These are phyloP conservation scores for Blastosporella zonata DNA, from an alignment of 1,284 basidiomycete species.

Conservation along the genomic window DNA sequence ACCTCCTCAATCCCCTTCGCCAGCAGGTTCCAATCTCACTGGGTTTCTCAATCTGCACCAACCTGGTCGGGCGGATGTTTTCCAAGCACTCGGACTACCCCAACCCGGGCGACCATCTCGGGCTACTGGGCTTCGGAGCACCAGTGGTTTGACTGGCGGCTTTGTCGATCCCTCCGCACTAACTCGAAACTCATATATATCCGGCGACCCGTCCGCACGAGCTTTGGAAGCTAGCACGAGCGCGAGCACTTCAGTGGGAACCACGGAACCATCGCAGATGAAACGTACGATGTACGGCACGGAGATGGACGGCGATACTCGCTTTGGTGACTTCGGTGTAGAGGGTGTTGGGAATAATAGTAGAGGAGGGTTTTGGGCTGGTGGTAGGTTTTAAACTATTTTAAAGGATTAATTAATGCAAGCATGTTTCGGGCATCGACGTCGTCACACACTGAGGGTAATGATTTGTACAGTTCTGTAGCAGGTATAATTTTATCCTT, in stretches of 20 bases:
- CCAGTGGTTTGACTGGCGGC: slow-evolving; percentile 20
- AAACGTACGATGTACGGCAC: slow-evolving; percentile 79
- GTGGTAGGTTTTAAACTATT: slow-evolving; percentile 35
- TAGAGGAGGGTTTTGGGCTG: slow-evolving; percentile 53
- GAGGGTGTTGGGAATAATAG: slow-evolving; percentile 57
- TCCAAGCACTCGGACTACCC: slow-evolving; percentile 42
- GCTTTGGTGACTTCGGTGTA: slow-evolving; percentile 79
- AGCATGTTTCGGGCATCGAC: too few species aligned
- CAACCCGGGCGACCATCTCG: slow-evolving; percentile 34
- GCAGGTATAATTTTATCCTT: slow-evolving; percentile 7
- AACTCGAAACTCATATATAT: slow-evolving; percentile 18
- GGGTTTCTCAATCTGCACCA: slow-evolving; percentile 24
- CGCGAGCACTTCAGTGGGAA: slow-evolving; percentile 25
- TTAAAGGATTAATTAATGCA: neutral
- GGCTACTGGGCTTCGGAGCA: slow-evolving; percentile 24
- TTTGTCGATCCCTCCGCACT: slow-evolving; percentile 39
- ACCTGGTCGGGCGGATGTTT: slow-evolving; percentile 38
- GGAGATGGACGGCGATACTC: slow-evolving; percentile 68
- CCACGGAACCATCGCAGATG: slow-evolving; percentile 27
- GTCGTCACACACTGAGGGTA: too few species aligned
- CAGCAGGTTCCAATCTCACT: slow-evolving; percentile 35
- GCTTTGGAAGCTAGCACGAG: slow-evolving; percentile 10
- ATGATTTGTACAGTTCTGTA: neutral
- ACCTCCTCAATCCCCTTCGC: slow-evolving; percentile 68
- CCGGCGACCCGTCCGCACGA: neutral